Percentiles rank a stretch among this genome's conserved stretches.
These are phyloP conservation scores for Oehlia diaphana DNA, from an alignment of 192 early-diverging fungal species.

Conservation along the genomic window DNA sequence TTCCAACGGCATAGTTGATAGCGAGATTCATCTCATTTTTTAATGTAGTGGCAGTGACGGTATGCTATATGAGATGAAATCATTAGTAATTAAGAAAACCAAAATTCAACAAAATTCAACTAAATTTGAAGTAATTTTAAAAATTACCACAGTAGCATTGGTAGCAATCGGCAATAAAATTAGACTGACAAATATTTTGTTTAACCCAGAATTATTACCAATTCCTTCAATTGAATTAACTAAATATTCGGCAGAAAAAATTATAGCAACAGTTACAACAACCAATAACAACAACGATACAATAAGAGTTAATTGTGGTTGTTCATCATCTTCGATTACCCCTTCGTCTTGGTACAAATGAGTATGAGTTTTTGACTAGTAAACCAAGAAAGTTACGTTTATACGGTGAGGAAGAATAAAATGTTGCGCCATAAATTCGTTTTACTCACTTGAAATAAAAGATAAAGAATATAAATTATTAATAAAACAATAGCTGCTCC, in stretches of 20 bases:
- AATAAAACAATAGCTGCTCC: conserved; percentile 69
- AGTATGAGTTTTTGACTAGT: neutral
- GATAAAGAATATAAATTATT: conserved; percentile 62
- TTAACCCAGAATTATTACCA: conserved; percentile 65
- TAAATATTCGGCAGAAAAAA: conserved; percentile 82
- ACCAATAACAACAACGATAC: conserved; percentile 45
- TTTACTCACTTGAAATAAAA: conserved; percentile 58
- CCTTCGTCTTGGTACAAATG: neutral
- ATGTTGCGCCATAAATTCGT: neutral
- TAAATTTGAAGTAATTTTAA: too few relatives aligned
- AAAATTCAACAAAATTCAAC: neutral
- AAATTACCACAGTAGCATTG: conserved; percentile 68
- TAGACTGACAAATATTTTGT: conserved; percentile 84
- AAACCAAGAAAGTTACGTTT: neutral
- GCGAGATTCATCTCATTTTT: conserved; percentile 93
- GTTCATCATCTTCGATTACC: neutral
- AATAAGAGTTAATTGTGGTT: conserved; percentile 51
- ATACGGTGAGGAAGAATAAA: too few relatives aligned
- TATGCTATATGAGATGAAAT: conserved; percentile 55
- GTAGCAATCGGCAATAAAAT: conserved; percentile 90
- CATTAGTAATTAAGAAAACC: neutral
- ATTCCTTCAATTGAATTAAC: conserved; percentile 82
- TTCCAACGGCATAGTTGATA: conserved; percentile 85
- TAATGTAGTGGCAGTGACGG: conserved; percentile 74
- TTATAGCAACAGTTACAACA: conserved; percentile 67